Conservation (phyloP, 2,329 filamentous ascomycete genomes). For the Apiospora rasikravindrae region DNA sequence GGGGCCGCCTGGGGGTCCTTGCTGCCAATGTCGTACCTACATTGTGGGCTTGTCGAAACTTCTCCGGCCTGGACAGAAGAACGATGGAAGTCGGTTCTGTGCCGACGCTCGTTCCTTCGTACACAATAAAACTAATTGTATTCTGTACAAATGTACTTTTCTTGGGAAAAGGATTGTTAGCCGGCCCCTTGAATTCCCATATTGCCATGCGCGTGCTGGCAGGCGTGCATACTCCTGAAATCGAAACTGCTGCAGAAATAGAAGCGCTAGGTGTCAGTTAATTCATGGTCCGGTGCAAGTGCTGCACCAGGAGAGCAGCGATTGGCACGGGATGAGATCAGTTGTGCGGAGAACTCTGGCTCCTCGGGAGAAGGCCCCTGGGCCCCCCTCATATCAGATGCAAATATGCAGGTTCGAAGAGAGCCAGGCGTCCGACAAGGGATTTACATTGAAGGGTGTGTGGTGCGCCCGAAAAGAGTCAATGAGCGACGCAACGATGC, state of each 20-base stretch:
- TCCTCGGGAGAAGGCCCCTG: neutral
- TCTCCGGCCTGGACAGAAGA: neutral
- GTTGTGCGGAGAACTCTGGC: neutral
- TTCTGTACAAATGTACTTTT: neutral
- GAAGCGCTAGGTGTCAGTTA: constrained; percentile 11
- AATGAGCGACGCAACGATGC: neutral
- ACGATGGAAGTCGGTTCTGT: neutral
- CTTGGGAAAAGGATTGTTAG: neutral
- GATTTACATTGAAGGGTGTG: neutral
- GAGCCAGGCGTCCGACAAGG: no score
- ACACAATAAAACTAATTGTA: no score
- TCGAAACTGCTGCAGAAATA: neutral
- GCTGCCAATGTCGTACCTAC: neutral
- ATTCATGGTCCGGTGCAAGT: neutral
- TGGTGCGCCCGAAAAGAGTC: no score
- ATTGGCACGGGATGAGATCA: neutral
- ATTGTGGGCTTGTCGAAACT: neutral
- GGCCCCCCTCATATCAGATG: constrained; percentile 1
- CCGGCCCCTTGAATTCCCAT: neutral
- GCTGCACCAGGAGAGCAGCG: neutral
- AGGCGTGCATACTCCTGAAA: neutral
- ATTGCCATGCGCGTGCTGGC: neutral
- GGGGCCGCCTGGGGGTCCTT: neutral
- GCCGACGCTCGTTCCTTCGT: neutral
- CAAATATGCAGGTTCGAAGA: constrained; percentile 9